These are phyloP conservation scores for Flaveria floridana DNA, from an alignment of 140 eudicot species.

Conservation along the genomic window DNA sequence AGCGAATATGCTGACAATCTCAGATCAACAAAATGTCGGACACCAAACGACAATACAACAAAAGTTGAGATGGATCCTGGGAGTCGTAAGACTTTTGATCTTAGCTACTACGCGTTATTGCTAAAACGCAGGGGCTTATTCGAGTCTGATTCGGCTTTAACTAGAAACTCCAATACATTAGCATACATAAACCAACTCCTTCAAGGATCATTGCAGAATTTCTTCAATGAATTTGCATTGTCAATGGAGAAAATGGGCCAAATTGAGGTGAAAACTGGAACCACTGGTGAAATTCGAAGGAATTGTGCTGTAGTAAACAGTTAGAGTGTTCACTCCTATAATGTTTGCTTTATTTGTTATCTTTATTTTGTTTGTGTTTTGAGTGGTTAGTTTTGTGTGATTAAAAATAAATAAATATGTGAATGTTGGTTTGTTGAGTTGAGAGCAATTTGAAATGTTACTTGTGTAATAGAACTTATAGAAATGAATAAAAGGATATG, in stretches of 20 bases:
- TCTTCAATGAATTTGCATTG: conserved; percentile 51
- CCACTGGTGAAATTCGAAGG: conserved; percentile 60
- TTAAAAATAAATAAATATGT: not conserved
- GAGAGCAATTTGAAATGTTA: not conserved
- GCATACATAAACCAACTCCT: conserved; percentile 48
- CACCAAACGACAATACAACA: conserved; percentile 50
- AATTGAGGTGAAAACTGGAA: conserved; percentile 58
- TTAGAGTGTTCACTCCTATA: not conserved
- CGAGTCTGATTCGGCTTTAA: conserved; percentile 60
- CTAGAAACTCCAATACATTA: conserved; percentile 44
- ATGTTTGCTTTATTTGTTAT: conserved; percentile 4
- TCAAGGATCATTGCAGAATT: conserved; percentile 45
- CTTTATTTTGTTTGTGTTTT: not conserved
- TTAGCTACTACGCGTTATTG: conserved; percentile 57
- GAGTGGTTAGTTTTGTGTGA: conserved; percentile 1
- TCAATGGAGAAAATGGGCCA: conserved; percentile 79
- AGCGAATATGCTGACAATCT: conserved; percentile 63
- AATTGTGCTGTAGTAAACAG: conserved; percentile 61
- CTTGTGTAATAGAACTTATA: not conserved
- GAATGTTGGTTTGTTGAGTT: not conserved
- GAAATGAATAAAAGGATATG: conserved; percentile 1
- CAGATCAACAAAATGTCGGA: conserved; percentile 51
- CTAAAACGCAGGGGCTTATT: conserved; percentile 69
- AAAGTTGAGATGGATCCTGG: conserved; percentile 85
- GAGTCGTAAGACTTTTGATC: conserved; percentile 73